Evolutionary conservation across 768 basidiomycete species (phyloP).

Genomic region (Suillus occidentalis): DNA sequence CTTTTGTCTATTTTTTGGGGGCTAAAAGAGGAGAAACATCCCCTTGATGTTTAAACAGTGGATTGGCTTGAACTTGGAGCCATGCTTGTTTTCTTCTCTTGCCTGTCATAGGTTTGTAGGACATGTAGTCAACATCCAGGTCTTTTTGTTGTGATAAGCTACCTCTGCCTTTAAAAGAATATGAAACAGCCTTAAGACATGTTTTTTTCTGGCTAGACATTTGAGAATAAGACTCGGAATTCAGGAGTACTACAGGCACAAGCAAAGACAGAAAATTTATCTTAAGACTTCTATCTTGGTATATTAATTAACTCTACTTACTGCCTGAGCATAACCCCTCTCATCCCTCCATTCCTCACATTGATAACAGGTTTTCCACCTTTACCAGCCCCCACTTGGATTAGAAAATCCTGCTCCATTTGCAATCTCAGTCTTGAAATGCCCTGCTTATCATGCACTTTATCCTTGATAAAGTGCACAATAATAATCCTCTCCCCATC

Average conservation of each 20-base stretch:
- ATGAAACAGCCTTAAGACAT: neutral
- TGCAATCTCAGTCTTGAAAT: neutral
- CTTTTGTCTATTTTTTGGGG: neutral
- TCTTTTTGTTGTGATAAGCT: neutral
- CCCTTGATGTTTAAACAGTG: neutral
- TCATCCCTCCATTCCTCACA: neutral
- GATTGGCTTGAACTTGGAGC: neutral
- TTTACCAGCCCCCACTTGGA: neutral
- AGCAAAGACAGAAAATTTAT: neutral
- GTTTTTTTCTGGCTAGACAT: neutral
- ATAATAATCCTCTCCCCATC: neutral
- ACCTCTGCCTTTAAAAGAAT: constrained; percentile 1
- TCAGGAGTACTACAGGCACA: neutral
- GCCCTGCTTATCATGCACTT: neutral
- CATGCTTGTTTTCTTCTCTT: neutral
- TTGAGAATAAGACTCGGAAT: neutral
- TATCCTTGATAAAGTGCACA: neutral
- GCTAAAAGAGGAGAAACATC: neutral
- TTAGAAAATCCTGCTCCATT: neutral
- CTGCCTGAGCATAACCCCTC: neutral
- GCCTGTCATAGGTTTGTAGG: neutral
- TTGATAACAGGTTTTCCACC: neutral
- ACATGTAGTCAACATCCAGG: neutral
- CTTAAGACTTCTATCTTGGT: neutral
- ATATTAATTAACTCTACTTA: neutral